Base-by-base conservation (phyloP, 495 filamentous ascomycete species). In the Penicillium goetzii region DNA sequence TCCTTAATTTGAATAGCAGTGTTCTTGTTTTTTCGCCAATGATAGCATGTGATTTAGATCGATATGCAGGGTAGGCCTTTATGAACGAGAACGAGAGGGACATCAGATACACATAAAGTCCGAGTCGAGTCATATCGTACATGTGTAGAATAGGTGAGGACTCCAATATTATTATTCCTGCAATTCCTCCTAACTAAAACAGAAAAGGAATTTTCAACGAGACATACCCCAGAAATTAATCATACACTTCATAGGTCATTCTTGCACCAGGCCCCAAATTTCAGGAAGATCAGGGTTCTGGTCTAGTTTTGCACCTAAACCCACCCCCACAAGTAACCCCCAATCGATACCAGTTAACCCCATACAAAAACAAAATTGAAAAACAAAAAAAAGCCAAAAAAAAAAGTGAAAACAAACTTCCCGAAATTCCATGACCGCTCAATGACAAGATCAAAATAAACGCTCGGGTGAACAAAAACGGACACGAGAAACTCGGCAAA, bases 31-130 rank as follows among this genome's bases (percentile, higher is more conserved):
- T 40, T 34, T 26, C 32, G 6, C 45, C 45, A 59, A 51, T 59
- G 33, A 40, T 57, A 26, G 21, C 58, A 59, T 59, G 58, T 59
- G 58, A 59, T 59, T 36, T 30, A 51, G 25, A 50, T 26, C 21
- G 47, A 51, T 36, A 51, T 28, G n/a, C 36, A 59, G 41, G 38
- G n/a, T 12, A n/a, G 34, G 11, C 12, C 11, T 36, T 32, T 55
- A 9, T 34, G 30, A 32, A 51, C 23, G 47, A 51, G 52, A 55
- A 47, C 43, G 43, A 47, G 43, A 14, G 28, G 21, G 12, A 52
- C 32, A 52, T 28, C 25, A 55, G 34, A 57, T 57, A 34, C 15
- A 40, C 33, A 34, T 23, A 58, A 40, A 25, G 19, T 21, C 21
- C 19, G 25, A 59, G 30, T 40, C 10, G 28, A 52, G 45, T 51